Evolutionary conservation across 306 rosid species (phyloP).

Genomic region (Albizia julibrissin): DNA sequence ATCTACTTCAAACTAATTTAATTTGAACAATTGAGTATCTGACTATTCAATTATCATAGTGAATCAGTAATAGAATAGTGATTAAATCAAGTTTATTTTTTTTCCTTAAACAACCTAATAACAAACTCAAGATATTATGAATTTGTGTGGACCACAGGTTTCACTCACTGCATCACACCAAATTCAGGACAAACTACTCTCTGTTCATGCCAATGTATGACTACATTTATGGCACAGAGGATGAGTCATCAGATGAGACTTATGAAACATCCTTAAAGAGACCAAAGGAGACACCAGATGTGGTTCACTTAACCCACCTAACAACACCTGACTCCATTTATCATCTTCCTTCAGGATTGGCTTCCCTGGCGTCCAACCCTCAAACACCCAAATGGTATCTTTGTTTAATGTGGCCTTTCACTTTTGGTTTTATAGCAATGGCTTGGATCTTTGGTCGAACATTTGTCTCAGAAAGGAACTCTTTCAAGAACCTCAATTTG

Average conservation of each 20-base stretch:
- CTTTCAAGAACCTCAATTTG: constrained; percentile 35
- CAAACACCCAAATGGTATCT: constrained; percentile 41
- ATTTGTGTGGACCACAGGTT: constrained; percentile 32
- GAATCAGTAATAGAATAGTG: not conserved
- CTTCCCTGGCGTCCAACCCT: constrained; percentile 48
- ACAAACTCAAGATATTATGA: no score
- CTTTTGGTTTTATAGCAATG: constrained; percentile 25
- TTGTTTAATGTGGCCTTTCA: constrained; percentile 49
- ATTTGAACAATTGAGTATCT: no score
- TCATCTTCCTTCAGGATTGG: constrained; percentile 44
- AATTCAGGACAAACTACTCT: constrained; percentile 51
- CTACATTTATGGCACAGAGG: constrained; percentile 46
- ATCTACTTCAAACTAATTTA: no score
- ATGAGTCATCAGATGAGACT: constrained; percentile 32
- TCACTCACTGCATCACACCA: constrained; percentile 61
- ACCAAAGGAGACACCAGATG: constrained; percentile 27
- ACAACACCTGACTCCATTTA: constrained; percentile 52
- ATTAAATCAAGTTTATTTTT: no score
- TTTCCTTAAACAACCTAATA: no score
- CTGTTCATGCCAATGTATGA: constrained; percentile 66
- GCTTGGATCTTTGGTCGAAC: constrained; percentile 34
- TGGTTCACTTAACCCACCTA: constrained; percentile 36
- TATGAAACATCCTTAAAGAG: constrained; percentile 38
- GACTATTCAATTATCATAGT: no score
- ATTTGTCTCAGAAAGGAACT: constrained; percentile 44